phyloP scores from a whole-genome alignment of 768 basidiomycete species.

The Tubosaeta sp. region DNA sequence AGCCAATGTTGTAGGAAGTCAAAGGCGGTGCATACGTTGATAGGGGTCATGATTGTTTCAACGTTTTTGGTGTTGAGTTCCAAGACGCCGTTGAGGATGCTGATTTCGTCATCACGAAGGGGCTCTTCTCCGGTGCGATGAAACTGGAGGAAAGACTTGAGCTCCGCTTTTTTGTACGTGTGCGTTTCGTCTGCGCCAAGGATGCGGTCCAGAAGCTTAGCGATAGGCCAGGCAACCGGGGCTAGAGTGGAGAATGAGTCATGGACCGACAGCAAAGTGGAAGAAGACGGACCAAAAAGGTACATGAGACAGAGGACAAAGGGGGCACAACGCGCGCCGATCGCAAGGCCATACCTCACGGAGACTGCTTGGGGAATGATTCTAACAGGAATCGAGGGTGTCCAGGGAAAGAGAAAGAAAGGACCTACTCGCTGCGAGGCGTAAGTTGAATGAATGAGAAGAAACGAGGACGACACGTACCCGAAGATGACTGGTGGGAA shows the following conservation, averaged over 20 bases:
- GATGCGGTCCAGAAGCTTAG: slow-evolving; percentile 71
- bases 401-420: neutral
- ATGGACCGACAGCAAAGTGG: neutral
- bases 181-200: slow-evolving; percentile 70
- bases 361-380: slow-evolving; percentile 74
- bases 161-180: slow-evolving; percentile 80
- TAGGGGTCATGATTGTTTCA: slow-evolving; percentile 77
- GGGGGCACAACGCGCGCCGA: slow-evolving; percentile 76
- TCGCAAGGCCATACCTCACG: slow-evolving; percentile 70
- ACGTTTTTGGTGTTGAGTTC: slow-evolving; percentile 76
- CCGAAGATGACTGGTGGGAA: slow-evolving; percentile 69
- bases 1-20: neutral
- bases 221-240: slow-evolving; percentile 71
- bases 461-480: slow-evolving; percentile 36
- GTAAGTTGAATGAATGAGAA: neutral
- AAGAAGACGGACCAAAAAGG: slow-evolving; percentile 35
- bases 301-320: slow-evolving; percentile 75
- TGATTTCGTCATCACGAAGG: slow-evolving; percentile 76
- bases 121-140: slow-evolving; percentile 73
- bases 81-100: slow-evolving; percentile 74
- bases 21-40: slow-evolving; percentile 44
- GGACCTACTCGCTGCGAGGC: slow-evolving; percentile 26
- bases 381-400: slow-evolving; percentile 28
- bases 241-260: slow-evolving; percentile 33
- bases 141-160: slow-evolving; percentile 76